phyloP scores from a whole-genome alignment of 148 eudicot species.

The Arctostaphylos glauca region DNA sequence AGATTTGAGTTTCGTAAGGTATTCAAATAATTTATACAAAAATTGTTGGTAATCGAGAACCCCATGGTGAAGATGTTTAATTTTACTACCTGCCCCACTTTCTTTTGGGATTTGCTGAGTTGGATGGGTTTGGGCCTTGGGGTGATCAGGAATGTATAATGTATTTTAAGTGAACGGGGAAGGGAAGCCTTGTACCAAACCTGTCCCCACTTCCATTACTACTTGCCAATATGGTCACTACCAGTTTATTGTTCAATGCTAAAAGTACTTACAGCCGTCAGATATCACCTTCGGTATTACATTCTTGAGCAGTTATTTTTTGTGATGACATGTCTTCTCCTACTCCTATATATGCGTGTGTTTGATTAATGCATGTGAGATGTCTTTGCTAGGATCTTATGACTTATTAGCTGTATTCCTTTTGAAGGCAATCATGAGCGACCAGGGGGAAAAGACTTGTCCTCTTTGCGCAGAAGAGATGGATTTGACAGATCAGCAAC shows the following conservation, averaged over 20 bases:
- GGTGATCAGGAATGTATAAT: neutral
- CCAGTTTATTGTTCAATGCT: neutral
- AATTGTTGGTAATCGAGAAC: neutral
- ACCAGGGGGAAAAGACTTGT: constrained; percentile 86
- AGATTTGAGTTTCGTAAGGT: neutral
- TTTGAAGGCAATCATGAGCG: constrained; percentile 71
- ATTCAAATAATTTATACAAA: neutral
- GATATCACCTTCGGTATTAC: neutral
- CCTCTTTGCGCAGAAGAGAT: constrained; percentile 99
- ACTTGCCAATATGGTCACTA: neutral
- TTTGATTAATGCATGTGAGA: neutral
- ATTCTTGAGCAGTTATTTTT: neutral
- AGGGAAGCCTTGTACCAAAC: neutral
- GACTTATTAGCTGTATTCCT: neutral
- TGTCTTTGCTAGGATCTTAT: neutral
- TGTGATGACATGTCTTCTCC: neutral
- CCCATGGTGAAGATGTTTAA: neutral
- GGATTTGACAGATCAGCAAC: constrained; percentile 97
- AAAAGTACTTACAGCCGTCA: neutral
- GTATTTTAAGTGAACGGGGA: neutral
- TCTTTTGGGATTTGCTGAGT: neutral
- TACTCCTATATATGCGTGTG: neutral
- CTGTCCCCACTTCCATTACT: neutral
- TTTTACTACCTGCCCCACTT: neutral
- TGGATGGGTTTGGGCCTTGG: neutral